A percentile compares a stretch with the other conserved stretches of the same genome.
Conservation (phyloP, 352 stramenopile species). For the Phytophthora quininea region DNA sequence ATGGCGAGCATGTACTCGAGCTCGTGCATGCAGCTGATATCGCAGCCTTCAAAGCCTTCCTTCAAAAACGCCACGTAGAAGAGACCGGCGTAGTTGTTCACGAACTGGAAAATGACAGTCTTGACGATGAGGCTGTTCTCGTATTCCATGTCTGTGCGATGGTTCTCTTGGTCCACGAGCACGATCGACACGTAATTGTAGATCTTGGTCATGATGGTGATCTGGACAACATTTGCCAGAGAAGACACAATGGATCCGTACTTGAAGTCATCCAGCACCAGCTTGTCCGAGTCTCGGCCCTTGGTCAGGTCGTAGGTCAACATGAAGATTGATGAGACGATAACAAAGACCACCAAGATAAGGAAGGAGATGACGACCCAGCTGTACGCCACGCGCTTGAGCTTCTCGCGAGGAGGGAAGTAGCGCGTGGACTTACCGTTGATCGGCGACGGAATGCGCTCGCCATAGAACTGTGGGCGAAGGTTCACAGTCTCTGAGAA, state of each 20-base stretch:
- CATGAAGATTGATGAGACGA: conserved; percentile 82
- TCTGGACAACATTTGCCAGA: conserved; percentile 78
- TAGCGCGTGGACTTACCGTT: conserved; percentile 71
- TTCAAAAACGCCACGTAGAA: conserved; percentile 96
- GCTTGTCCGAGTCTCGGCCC: conserved; percentile 54
- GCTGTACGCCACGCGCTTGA: conserved; percentile 77
- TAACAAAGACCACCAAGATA: conserved; percentile 74
- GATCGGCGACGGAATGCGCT: conserved; percentile 78
- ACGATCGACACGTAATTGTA: conserved; percentile 89
- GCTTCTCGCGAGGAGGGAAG: conserved; percentile 67
- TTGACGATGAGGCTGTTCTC: conserved; percentile 95
- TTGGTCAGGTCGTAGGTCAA: conserved; percentile 79
- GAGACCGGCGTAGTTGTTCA: conserved; percentile 95
- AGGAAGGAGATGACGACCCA: conserved; percentile 83
- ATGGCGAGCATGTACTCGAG: conserved; percentile 92
- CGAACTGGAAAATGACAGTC: conserved; percentile 95
- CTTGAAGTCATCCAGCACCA: conserved; percentile 69
- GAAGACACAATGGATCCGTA: conserved; percentile 76
- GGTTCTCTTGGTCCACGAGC: conserved; percentile 94
- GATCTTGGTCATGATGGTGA: conserved; percentile 92
- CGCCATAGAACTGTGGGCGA: conserved; percentile 77
- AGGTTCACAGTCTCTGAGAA: conserved; percentile 72
- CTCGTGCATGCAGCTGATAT: conserved; percentile 85
- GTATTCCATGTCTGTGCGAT: conserved; percentile 88
- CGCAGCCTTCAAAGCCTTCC: conserved; percentile 70